These are phyloP conservation scores for Drechmeria coniospora DNA, from an alignment of 2,329 filamentous ascomycete species.

Conservation along the genomic window DNA sequence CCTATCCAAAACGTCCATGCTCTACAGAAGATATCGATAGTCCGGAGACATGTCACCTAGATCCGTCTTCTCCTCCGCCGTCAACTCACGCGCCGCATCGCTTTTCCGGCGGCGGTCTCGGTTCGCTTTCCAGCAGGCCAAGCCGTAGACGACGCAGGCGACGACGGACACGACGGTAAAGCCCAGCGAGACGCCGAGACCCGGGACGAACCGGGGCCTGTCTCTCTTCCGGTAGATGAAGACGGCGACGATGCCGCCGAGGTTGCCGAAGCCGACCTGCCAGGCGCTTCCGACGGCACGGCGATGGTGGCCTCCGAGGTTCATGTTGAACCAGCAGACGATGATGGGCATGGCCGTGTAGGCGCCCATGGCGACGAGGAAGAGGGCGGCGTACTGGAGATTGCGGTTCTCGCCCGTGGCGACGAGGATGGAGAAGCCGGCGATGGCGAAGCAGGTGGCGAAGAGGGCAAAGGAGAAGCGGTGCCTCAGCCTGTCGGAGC, in stretches of 20 bases:
- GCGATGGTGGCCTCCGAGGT: constrained; percentile 56
- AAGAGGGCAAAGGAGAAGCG: constrained; percentile 59
- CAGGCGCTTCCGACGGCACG: constrained; percentile 57
- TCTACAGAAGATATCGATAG: constrained; percentile 41
- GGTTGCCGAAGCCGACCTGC: constrained; percentile 67
- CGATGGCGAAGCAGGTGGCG: constrained; percentile 52
- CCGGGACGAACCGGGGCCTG: constrained; percentile 51
- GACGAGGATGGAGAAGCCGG: constrained; percentile 63
- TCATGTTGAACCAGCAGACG: constrained; percentile 74
- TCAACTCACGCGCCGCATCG: constrained; percentile 25
- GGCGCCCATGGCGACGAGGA: constrained; percentile 63
- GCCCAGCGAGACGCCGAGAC: constrained; percentile 62
- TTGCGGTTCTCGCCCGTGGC: constrained; percentile 49
- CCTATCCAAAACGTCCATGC: background rate
- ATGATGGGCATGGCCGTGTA: constrained; percentile 86
- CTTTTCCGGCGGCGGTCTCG: constrained; percentile 36
- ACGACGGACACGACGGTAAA: constrained; percentile 56
- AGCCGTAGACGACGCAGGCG: constrained; percentile 43
- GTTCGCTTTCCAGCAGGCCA: constrained; percentile 45
- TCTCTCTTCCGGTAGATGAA: constrained; percentile 54
- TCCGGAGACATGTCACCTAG: constrained; percentile 44
- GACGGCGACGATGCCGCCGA: constrained; percentile 65
- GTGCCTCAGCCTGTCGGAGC: constrained; percentile 58
- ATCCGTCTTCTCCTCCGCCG: constrained; percentile 46
- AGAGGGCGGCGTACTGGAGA: constrained; percentile 65